A percentile compares a stretch with the other conserved stretches of the same genome.
These are phyloP conservation scores for Mycena galopus DNA, from an alignment of 768 basidiomycete genomes.

Conservation along the genomic window DNA sequence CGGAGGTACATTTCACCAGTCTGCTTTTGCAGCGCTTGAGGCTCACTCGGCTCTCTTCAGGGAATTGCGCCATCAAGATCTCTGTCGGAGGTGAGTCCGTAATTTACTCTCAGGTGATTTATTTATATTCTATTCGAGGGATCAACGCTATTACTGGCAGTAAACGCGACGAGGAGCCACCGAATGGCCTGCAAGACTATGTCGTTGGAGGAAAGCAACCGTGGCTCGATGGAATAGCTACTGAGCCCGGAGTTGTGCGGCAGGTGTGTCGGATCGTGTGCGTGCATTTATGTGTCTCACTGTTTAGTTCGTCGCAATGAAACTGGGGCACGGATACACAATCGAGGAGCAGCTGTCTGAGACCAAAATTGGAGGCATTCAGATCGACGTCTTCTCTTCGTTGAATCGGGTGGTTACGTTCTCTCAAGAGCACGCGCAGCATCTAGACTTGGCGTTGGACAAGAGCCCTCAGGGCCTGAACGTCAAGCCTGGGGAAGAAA, in stretches of 20 bases:
- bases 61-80: constrained; percentile 1
- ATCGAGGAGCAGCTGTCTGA: constrained; percentile 6
- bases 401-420: not conserved
- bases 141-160: constrained; percentile 8
- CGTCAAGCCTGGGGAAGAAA: not conserved
- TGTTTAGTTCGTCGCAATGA: constrained; percentile 1
- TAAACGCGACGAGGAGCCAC: not conserved
- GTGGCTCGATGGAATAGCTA: not conserved
- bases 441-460: not conserved
- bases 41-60: not conserved
- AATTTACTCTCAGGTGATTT: not conserved
- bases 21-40: too few species aligned
- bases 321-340: constrained; percentile 9
- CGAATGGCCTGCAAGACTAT: constrained; percentile 7
- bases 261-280: not conserved
- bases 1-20: not conserved
- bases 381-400: constrained; percentile 11
- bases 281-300: not conserved
- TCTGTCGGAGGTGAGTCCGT: not conserved
- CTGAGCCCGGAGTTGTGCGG: constrained; percentile 5
- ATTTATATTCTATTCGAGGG: not conserved
- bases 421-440: not conserved
- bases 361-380: not conserved
- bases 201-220: constrained; percentile 5
- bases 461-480: not conserved